Conservation (phyloP, 139 green algal genomes). For the Haematococcus lacustris region DNA sequence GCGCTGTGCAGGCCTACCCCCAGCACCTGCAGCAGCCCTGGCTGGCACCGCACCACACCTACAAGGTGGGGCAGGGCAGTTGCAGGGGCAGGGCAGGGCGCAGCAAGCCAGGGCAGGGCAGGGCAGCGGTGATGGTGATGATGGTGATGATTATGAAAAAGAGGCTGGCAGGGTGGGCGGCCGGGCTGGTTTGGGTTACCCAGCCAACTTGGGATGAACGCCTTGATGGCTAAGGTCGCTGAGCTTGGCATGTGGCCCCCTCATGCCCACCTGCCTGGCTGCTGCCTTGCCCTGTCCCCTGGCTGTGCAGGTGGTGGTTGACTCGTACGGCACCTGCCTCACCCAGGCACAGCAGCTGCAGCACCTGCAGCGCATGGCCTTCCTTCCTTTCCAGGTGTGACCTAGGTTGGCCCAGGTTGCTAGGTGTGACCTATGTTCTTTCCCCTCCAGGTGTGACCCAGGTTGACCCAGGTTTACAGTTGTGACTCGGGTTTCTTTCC, state of each 20-base stretch:
- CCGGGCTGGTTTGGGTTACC: too few relatives aligned
- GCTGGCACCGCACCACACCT: conserved; percentile 24
- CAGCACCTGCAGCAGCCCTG: conserved; percentile 32
- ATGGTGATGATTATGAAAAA: background rate
- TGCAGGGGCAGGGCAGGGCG: conserved; percentile 12
- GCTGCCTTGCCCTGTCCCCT: background rate
- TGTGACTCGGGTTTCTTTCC: too few relatives aligned
- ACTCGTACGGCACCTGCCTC: conserved; percentile 10
- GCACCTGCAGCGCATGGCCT: conserved; percentile 30
- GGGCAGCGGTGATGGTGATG: background rate
- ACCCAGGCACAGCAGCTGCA: conserved; percentile 35
- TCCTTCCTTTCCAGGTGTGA: conserved; percentile 43
- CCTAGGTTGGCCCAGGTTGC: too few relatives aligned
- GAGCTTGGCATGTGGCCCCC: too few relatives aligned
- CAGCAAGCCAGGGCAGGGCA: background rate
- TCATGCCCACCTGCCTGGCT: too few relatives aligned
- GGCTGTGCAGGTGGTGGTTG: conserved; percentile 10
- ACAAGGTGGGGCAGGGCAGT: conserved; percentile 53
- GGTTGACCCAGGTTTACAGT: too few relatives aligned
- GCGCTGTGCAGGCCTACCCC: conserved; percentile 29
- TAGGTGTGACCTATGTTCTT: too few relatives aligned
- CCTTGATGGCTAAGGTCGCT: too few relatives aligned
- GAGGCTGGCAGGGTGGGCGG: background rate
- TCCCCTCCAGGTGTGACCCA: conserved; percentile 36
- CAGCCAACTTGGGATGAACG: too few relatives aligned